Base-by-base conservation (phyloP, 495 filamentous ascomycete species). In the Penicillium psychrofluorescens region DNA sequence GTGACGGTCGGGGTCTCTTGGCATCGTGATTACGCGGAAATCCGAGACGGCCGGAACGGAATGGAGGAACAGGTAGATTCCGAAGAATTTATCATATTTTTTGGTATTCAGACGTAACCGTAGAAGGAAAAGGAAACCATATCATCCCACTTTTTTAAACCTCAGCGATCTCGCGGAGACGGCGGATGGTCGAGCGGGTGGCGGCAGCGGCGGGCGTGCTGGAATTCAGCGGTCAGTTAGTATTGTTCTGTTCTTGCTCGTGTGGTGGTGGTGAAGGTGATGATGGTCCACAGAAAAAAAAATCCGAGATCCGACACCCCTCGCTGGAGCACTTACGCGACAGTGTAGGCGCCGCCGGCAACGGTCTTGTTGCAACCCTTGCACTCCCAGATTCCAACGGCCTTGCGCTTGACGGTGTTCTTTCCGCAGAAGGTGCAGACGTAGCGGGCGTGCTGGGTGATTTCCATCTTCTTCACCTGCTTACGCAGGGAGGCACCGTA, bases 381-480 rank as follows among this genome's bases (percentile, higher is more conserved):
- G 83, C 92, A 98, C 69, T 82, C 77, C 92, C 92, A 96, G 79
- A 97, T 97, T 59, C 92, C 94, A 56, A 94, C 87, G 42, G 88
- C 80, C 53, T 87, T 74, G 52, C 92, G 81, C 80, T 92, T 92
- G 56, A 98, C 92, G 49, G 83, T 85, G 72, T 78, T 83, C 80
- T 95, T 95, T 55, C 90, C 91, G 82, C 91, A 95, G 81, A 94
- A 92, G 40, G 88, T 91, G 79, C 70, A 74, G 61, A 71, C 49
- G 79, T 96, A 96, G 67, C 83, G 79, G 70, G 89, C 88, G 80
- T 96, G 91, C 71, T 97, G 91, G 44, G 85, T 83, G 63, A 95
- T 84, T 85, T 98, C 92, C 86, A 96, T 95, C 84, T 95, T 95
- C 87, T 98, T 98, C 66, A 97, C 88, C 71, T 96, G 92, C 80